Percentiles rank a stretch among this genome's conserved stretches.
phyloP scores from a whole-genome alignment of 75 land plant species.

The Cunninghamia lanceolata region DNA sequence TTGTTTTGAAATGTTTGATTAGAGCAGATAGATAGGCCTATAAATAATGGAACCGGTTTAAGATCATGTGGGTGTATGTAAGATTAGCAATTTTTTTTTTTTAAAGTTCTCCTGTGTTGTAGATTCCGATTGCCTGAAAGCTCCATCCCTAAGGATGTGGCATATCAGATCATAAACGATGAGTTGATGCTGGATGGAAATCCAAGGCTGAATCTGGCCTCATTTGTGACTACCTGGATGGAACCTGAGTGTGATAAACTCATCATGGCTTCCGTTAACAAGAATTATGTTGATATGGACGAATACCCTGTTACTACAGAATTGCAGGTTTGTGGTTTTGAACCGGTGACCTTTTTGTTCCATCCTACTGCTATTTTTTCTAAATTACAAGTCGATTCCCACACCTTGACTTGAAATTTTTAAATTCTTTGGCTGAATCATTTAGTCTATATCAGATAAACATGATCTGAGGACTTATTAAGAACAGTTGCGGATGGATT shows the following conservation, averaged over 20 bases:
- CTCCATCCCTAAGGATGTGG: conserved; percentile 32
- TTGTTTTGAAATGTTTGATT: neutral
- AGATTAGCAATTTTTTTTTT: too few relatives aligned
- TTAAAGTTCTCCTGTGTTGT: too few relatives aligned
- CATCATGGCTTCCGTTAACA: too few relatives aligned
- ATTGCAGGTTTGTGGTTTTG: conserved; percentile 25
- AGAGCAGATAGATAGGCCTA: neutral
- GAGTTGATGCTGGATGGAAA: conserved; percentile 44
- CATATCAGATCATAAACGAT: conserved; percentile 35
- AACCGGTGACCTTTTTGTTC: too few relatives aligned
- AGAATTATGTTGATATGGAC: conserved; percentile 1
- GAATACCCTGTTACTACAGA: conserved; percentile 20
- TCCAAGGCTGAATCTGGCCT: conserved; percentile 34
- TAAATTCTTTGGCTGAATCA: neutral
- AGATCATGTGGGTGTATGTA: too few relatives aligned
- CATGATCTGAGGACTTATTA: too few relatives aligned
- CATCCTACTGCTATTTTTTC: neutral
- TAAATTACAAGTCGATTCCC: neutral
- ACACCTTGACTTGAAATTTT: neutral
- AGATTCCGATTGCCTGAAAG: conserved; percentile 22
- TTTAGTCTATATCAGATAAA: too few relatives aligned
- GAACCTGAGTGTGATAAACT: conserved; percentile 22
- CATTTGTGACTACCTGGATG: conserved; percentile 46
- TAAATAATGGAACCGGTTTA: too few relatives aligned
- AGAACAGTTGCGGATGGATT: too few relatives aligned